These are phyloP conservation scores for Leccinum subfulvum DNA, from an alignment of 1,284 basidiomycete species.

Conservation along the genomic window DNA sequence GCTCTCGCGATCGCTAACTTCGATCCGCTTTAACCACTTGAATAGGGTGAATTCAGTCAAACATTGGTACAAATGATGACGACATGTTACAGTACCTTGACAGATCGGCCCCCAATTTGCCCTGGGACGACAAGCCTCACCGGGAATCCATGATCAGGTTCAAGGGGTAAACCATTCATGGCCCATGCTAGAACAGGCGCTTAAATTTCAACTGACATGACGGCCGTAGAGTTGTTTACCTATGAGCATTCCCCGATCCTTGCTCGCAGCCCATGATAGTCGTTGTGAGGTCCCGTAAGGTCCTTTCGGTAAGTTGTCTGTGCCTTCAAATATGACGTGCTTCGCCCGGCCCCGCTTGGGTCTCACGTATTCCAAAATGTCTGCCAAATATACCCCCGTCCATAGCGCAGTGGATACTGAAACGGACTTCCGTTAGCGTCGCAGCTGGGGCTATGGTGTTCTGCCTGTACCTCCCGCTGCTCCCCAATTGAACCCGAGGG, in stretches of 20 bases:
- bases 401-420: conserved; percentile 59
- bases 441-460: background rate
- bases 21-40: conserved; percentile 61
- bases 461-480: conserved; percentile 38
- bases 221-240: conserved; percentile 16
- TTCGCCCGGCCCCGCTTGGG: conserved; percentile 42
- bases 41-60: background rate
- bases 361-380: conserved; percentile 51
- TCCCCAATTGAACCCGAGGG: conserved; percentile 64
- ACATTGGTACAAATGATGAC: background rate
- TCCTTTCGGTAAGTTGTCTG: conserved; percentile 62
- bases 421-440: background rate
- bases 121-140: conserved; percentile 62
- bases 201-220: background rate
- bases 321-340: conserved; percentile 66
- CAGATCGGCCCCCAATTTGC: conserved; percentile 62
- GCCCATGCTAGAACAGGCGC: conserved; percentile 43
- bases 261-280: conserved; percentile 47
- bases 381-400: conserved; percentile 64
- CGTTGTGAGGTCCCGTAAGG: conserved; percentile 63
- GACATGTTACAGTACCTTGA: conserved; percentile 30
- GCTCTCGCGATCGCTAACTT: conserved; percentile 52
- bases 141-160: conserved; percentile 69
- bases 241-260: conserved; percentile 56
- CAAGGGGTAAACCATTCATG: conserved; percentile 59